These are phyloP conservation scores for Cladophialophora immunda DNA, from an alignment of 2,329 filamentous ascomycete species.

Conservation along the genomic window DNA sequence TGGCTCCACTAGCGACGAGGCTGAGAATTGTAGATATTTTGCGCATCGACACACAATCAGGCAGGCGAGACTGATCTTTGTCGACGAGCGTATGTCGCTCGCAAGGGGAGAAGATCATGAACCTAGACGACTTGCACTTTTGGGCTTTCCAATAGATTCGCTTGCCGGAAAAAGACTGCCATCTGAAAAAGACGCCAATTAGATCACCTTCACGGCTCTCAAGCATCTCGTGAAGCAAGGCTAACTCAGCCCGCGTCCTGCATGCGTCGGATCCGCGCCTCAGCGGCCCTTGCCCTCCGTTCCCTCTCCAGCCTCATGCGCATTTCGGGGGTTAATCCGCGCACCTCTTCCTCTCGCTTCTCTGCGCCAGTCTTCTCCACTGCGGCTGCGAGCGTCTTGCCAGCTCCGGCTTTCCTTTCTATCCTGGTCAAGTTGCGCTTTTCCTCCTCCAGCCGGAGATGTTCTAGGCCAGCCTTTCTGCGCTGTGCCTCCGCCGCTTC, in stretches of 20 bases:
- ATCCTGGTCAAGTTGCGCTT: conserved; percentile 49
- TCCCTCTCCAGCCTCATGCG: conserved; percentile 84
- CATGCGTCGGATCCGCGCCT: conserved; percentile 81
- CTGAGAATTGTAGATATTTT: not conserved
- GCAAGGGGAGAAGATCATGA: not conserved
- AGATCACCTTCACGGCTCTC: not conserved
- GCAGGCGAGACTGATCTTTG: not conserved
- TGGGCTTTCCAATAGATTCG: not conserved
- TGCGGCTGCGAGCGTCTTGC: conserved; percentile 65
- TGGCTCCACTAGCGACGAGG: not conserved
- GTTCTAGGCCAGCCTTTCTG: conserved; percentile 76
- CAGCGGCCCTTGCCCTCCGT: conserved; percentile 86
- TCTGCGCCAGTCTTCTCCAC: conserved; percentile 78
- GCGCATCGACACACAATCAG: not conserved
- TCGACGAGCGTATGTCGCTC: not conserved
- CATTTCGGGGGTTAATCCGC: conserved; percentile 89
- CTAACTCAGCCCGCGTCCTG: conserved; percentile 47
- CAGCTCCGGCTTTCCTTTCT: conserved; percentile 59
- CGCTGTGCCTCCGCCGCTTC: conserved; percentile 74
- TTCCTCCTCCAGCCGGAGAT: conserved; percentile 71
- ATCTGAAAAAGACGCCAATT: not conserved
- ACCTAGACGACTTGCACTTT: not conserved
- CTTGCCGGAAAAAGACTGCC: not conserved
- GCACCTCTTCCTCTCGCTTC: conserved; percentile 80
- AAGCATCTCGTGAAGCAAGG: not conserved